Conservation (phyloP, 2,329 filamentous ascomycete species). For the Aspergillus fructus region DNA sequence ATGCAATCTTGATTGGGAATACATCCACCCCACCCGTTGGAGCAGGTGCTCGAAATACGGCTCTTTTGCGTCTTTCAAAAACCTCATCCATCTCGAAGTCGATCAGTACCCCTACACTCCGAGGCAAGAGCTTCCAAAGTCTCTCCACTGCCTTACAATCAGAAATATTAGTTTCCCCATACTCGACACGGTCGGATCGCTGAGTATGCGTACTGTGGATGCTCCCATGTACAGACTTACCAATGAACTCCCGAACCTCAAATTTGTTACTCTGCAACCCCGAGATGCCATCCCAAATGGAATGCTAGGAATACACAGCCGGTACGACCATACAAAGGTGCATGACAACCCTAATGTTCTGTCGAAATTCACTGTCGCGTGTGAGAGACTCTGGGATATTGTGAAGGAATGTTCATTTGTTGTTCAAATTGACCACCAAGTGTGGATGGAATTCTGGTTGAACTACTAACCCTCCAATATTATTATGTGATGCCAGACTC, state of each 20-base stretch:
- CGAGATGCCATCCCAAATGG: neutral
- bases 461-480: too few relatives aligned
- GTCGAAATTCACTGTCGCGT: neutral
- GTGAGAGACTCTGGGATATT: neutral
- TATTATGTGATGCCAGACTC: too few relatives aligned
- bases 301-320: neutral
- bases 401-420: neutral
- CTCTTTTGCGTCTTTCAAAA: slow-evolving; percentile 4
- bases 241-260: neutral
- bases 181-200: neutral
- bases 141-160: slow-evolving; percentile 1
- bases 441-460: neutral
- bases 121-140: neutral
- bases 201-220: slow-evolving; percentile 6
- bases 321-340: neutral
- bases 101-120: slow-evolving; percentile 4
- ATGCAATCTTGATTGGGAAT: neutral
- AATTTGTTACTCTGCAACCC: neutral
- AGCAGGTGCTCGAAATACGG: slow-evolving; percentile 1
- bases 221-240: neutral
- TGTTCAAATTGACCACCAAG: neutral
- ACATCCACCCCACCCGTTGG: neutral
- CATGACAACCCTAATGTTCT: neutral
- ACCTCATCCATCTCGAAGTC: slow-evolving; percentile 1
- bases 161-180: slow-evolving; percentile 2